Percentiles rank a stretch among this genome's conserved stretches.
Evolutionary conservation across 2,329 filamentous ascomycete species (phyloP).

Genomic region (Diaporthe vexans): DNA sequence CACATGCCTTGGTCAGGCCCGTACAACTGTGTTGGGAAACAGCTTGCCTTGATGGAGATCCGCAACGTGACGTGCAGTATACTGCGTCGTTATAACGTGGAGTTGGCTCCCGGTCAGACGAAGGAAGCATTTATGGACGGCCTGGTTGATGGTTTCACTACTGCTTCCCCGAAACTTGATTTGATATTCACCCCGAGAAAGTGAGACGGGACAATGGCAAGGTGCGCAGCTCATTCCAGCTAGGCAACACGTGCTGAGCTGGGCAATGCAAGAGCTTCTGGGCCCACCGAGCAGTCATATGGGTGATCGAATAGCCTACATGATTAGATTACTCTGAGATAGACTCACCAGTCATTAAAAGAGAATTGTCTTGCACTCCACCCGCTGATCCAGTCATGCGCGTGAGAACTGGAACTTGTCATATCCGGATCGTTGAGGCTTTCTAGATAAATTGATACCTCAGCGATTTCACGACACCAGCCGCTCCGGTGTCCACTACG

Average conservation of each 20-base stretch:
- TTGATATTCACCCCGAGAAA: constrained; percentile 36
- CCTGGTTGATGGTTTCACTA: constrained; percentile 38
- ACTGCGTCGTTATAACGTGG: constrained; percentile 30
- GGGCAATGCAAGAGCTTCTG: background rate
- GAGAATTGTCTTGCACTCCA: background rate
- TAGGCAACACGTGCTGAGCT: background rate
- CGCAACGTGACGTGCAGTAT: constrained; percentile 36
- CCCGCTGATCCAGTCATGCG: background rate
- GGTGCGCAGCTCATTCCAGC: background rate
- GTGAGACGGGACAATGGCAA: background rate
- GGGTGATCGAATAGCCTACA: background rate
- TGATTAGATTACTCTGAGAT: background rate
- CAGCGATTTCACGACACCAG: no score
- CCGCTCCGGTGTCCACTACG: no score
- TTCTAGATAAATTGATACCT: no score
- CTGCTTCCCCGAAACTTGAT: constrained; percentile 33
- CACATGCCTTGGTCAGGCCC: constrained; percentile 20
- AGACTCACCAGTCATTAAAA: background rate
- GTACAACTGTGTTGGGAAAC: constrained; percentile 38
- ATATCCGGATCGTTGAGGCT: background rate
- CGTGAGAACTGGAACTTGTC: background rate
- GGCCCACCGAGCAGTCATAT: background rate
- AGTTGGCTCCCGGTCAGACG: constrained; percentile 36
- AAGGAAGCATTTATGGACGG: constrained; percentile 27
- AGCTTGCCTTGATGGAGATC: constrained; percentile 38